phyloP scores from a whole-genome alignment of 78 protist genomes.

The Polysphondylium violaceum region DNA sequence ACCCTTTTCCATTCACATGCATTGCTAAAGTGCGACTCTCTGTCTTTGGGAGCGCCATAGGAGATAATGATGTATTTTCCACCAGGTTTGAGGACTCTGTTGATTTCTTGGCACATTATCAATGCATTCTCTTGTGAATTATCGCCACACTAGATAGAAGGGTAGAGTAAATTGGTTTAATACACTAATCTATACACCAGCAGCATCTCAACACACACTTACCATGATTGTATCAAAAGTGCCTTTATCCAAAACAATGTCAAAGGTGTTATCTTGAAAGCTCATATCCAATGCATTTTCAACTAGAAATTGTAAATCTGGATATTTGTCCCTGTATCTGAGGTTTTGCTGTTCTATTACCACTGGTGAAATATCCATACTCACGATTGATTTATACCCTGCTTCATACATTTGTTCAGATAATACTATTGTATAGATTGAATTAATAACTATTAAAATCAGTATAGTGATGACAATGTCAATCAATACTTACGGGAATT shows the following conservation, averaged over 20 bases:
- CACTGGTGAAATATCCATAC: conserved; percentile 44
- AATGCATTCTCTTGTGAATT: conserved; percentile 17
- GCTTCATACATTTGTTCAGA: conserved; percentile 40
- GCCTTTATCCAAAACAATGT: conserved; percentile 53
- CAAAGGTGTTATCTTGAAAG: conserved; percentile 20
- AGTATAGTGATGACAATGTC: neutral
- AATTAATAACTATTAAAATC: neutral
- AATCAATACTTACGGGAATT: conserved; percentile 24
- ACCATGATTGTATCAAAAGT: conserved; percentile 72
- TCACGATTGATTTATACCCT: conserved; percentile 25
- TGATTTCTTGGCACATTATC: conserved; percentile 48
- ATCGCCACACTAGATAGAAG: conserved; percentile 67
- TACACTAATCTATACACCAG: neutral
- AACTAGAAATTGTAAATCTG: conserved; percentile 19
- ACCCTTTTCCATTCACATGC: conserved; percentile 34
- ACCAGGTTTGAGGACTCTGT: conserved; percentile 18
- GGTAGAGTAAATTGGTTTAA: neutral
- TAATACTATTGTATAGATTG: neutral
- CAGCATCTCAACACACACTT: neutral
- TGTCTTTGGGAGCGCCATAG: conserved; percentile 54
- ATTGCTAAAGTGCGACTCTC: conserved; percentile 12
- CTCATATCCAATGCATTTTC: neutral
- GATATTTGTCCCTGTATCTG: neutral
- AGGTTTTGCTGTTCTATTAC: conserved; percentile 35
- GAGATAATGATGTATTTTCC: conserved; percentile 40